phyloP scores from a whole-genome alignment of 2,329 filamentous ascomycete species.

The Aureobasidium leucospermi region DNA sequence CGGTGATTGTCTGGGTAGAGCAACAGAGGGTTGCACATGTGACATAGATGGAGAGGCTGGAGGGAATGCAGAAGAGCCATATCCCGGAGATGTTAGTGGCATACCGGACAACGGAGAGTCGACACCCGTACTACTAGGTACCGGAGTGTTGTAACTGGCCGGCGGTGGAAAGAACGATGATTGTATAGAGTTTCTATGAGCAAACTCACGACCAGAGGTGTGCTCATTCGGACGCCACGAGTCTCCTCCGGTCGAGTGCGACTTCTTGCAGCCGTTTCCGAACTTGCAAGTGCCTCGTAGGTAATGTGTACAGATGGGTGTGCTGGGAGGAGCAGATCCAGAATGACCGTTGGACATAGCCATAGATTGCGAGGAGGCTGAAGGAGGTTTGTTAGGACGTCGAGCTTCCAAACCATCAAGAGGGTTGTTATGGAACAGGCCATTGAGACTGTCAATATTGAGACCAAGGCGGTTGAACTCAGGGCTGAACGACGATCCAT shows the following conservation, averaged over 20 bases:
- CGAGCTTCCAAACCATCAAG: conserved; percentile 20
- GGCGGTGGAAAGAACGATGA: background rate
- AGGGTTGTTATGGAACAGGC: conserved; percentile 44
- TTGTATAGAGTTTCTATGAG: background rate
- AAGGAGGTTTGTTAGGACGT: background rate
- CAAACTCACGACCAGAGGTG: background rate
- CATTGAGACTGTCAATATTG: conserved; percentile 44
- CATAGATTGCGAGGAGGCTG: background rate
- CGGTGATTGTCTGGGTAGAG: conserved; percentile 20
- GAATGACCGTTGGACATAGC: background rate
- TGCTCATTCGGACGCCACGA: background rate
- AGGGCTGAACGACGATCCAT: conserved; percentile 43
- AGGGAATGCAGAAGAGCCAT: background rate
- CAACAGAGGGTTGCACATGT: background rate
- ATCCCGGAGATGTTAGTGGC: background rate
- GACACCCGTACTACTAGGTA: background rate
- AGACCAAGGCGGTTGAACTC: conserved; percentile 49
- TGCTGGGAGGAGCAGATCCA: background rate
- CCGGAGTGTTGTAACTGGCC: background rate
- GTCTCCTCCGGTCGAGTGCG: conserved; percentile 16
- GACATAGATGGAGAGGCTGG: background rate
- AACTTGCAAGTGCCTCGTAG: conserved; percentile 23
- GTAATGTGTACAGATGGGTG: background rate
- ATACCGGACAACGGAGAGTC: background rate
- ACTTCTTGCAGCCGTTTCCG: conserved; percentile 23